Conservation (phyloP, 2,329 filamentous ascomycete species). For the Diplodia sapinea region DNA sequence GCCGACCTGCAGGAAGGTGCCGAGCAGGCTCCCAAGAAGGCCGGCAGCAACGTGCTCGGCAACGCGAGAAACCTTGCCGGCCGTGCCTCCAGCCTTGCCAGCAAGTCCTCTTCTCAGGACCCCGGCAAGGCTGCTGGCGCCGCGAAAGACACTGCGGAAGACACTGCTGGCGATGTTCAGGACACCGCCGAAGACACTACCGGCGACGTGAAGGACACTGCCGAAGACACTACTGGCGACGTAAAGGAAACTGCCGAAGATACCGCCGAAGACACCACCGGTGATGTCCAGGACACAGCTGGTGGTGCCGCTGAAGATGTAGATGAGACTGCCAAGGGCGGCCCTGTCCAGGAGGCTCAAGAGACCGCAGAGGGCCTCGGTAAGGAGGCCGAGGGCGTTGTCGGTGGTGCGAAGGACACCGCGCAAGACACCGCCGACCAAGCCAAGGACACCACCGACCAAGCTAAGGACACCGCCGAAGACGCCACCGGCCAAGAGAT, state of each 20-base stretch:
- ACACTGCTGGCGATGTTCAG: slow-evolving; percentile 36
- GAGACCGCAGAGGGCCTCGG: slow-evolving; percentile 33
- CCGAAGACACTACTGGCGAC: slow-evolving; percentile 41
- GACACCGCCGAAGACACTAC: slow-evolving; percentile 42
- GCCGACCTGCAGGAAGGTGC: slow-evolving; percentile 29
- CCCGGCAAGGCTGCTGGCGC: slow-evolving; percentile 45
- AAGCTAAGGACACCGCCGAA: slow-evolving; percentile 36
- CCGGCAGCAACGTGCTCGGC: slow-evolving; percentile 20
- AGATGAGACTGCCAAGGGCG: slow-evolving; percentile 40
- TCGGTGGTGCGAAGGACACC: slow-evolving; percentile 35
- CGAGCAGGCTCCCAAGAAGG: slow-evolving; percentile 26
- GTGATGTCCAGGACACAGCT: slow-evolving; percentile 36
- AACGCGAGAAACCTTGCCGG: slow-evolving; percentile 50
- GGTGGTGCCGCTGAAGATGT: slow-evolving; percentile 46
- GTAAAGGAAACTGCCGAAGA: slow-evolving; percentile 35
- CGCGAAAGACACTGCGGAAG: slow-evolving; percentile 44
- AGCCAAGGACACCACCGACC: slow-evolving; percentile 32
- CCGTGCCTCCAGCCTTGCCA: slow-evolving; percentile 54
- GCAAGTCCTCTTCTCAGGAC: slow-evolving; percentile 49
- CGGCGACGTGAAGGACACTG: slow-evolving; percentile 44
- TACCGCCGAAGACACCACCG: slow-evolving; percentile 37
- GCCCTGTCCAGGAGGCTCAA: slow-evolving; percentile 36
- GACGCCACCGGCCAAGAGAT: slow-evolving; percentile 40
- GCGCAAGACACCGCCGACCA: slow-evolving; percentile 34
- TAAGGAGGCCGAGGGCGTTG: slow-evolving; percentile 30